Base-by-base conservation (phyloP, 1,284 basidiomycete genomes). In the Tilletiaria anomala region DNA sequence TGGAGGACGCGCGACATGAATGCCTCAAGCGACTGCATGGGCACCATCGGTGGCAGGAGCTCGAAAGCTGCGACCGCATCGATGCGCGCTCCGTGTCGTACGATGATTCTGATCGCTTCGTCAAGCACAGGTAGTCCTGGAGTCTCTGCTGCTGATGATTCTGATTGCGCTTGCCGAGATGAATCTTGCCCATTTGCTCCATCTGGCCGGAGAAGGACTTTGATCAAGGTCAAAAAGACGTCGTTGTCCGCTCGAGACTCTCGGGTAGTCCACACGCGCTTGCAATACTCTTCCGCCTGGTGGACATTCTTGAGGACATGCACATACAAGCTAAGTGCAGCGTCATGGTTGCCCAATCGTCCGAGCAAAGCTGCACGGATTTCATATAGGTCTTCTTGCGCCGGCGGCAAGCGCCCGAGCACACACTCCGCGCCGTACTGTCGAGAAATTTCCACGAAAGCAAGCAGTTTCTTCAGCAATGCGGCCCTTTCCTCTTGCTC, bases 311-410 rank as follows among this genome's bases (percentile, higher is more conserved):
- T 73, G 20, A 94, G 72, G 34, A 78, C 77, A 60, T 91, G 82
- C 1, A 89, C 87, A 65, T 96, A 96, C 19, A 93, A 77, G 58
- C 85, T 81, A 18, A 99, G 75, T 0, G 91, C 91, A 46, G 81
- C 83, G 54, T 91, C 84, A 57, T 97, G 88, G 45, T 84, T 78
- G 0, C 84, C 86, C 46, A 96, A 73, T 16, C 83, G 76, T 3
- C 91, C 93, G 3, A 96, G 72, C 3, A 97, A 73, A 42, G 91
- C 77, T 0, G 93, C 91, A 29, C 87, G 78, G 1, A 84, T 85
- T 63, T 91, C 83, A 11, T 54, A 50, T 40, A 56, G 47, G 34
- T 55, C 56, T 14, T 61, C 48, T 82, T 84, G 81, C 53, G 86
- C 80, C 1, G 76, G 73, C 0, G 82, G 80, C 5, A 94, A 68